Evolutionary conservation across 805 yeast species (phyloP), one percentile per base, ranked within the genome.

Genomic region (Zygosaccharomyces gambellarensis): DNA sequence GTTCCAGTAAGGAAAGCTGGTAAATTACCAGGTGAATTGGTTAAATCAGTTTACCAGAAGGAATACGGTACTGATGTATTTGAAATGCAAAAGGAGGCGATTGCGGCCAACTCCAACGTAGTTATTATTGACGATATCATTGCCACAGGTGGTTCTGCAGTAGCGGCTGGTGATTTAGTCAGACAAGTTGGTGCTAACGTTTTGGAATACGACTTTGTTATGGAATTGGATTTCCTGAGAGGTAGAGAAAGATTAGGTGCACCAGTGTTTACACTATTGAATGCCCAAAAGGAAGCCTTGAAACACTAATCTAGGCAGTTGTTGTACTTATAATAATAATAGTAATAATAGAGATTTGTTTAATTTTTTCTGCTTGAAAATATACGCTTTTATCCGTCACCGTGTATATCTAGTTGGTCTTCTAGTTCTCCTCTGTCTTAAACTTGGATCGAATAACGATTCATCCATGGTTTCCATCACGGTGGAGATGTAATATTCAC

Each of bases 131-230:
- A 94, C 70, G 99, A 94, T 65, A 90, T 94, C 62, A 85, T 94
- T 67, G 99, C 99, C 44, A 94, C 99, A 34, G 98, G 98, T 54
- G 99, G 99, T 36, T 85, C 95, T 59, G 99, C 99, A 23, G 71
- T 73, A 48, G 97, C 95, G 51, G 98, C 98, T 38, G 97, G 96
- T 51, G 85, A 88, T 63, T 78, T 94, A 56, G 85, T 89, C 45
- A 64, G 66, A 57, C 72, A 78, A 68, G 76, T 83, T 53, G 82
- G 83, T 49, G 96, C 84, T 53, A 78, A 83, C 51, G 78, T 90
- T 47, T 67, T 84, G 46, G 96, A 90, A 71, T 94, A 82, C 69
- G 73, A 85, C 56, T 94, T 94, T 65, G 88, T 94, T 41, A 82
- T 94, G 87, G 99, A 94, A 73, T 82, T 94, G 63, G 92, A 88